Base-by-base conservation (phyloP, 495 filamentous ascomycete genomes). In the Bathelium albidoporum region DNA sequence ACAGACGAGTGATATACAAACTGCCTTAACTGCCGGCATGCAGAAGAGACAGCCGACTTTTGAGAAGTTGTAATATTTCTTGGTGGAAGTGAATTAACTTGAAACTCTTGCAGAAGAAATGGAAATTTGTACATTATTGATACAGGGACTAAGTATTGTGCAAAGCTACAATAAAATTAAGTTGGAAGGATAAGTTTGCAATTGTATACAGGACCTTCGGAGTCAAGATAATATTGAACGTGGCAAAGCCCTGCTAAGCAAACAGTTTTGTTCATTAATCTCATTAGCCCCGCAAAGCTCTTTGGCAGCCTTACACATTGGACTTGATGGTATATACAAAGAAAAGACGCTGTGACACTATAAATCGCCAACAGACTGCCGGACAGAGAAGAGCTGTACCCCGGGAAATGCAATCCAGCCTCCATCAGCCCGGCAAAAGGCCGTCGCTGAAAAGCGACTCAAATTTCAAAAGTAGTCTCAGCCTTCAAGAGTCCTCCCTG, bases 1-100 rank as follows among this genome's bases (percentile, higher is more conserved):
- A 64, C 93, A 97, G 79, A 88, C 89, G 5, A 77, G 78, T 60
- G 94, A 98, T 80, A 79, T 96, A 10, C 72, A 81, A 66, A 76
- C 79, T 58, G 91, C 94, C 0, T 75, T 96, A 71, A 65, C 88
- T 64, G 87, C 87, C 7, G 89, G 89, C 1, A 71, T 96, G 60
- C 78, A 88, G 77, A 95, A 88, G 82, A 84, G 80, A 66, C 93
- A 84, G 68, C 85, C 90, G 12, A 89, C 76, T 11, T 98, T 96
- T 80, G 87, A 86, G 74, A 98, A 97, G 77, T 74, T 97, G 61
- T 97, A 79, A 69, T 29, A 49, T 18, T 26, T n/a, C n/a, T n/a
- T n/a, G n/a, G n/a, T n/a, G n/a, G n/a, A n/a, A n/a, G n/a, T n/a
- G n/a, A n/a, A n/a, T n/a, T n/a, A n/a, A n/a, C n/a, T n/a, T n/a